A percentile compares a stretch with the other conserved stretches of the same genome.
Evolutionary conservation across 2,329 filamentous ascomycete genomes (phyloP).

Genomic region (Colletotrichum caudatum): DNA sequence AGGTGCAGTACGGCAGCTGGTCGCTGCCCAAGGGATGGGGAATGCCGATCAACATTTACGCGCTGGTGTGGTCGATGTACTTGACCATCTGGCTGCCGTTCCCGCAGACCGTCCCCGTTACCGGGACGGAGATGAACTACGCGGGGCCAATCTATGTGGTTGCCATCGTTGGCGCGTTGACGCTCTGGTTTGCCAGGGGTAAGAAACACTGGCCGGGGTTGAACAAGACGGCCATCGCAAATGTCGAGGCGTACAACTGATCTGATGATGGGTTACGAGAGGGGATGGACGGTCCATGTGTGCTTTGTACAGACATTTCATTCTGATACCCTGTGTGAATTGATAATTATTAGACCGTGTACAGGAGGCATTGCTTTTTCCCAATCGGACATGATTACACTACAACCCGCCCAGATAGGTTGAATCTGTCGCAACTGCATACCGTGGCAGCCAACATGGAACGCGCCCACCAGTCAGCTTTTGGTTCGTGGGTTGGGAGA

Average conservation of each 20-base stretch:
- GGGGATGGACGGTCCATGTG: not conserved
- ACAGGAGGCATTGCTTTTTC: not conserved
- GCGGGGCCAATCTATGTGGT: conserved; percentile 34
- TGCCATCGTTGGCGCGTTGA: conserved; percentile 26
- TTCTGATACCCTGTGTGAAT: not conserved
- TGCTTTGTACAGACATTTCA: not conserved
- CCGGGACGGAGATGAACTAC: conserved; percentile 38
- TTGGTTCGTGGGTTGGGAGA: too few relatives aligned
- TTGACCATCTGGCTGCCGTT: conserved; percentile 35
- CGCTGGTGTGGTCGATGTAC: conserved; percentile 36
- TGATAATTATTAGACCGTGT: not conserved
- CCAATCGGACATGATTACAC: not conserved
- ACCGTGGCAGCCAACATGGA: not conserved
- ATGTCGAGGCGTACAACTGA: conserved; percentile 28
- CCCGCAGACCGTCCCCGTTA: conserved; percentile 35
- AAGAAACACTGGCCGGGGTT: conserved; percentile 38
- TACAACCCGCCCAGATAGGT: not conserved
- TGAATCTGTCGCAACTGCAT: not conserved
- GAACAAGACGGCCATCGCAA: conserved; percentile 35
- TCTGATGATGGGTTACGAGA: not conserved
- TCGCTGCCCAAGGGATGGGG: conserved; percentile 33
- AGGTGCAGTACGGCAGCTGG: conserved; percentile 36
- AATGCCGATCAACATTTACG: conserved; percentile 31
- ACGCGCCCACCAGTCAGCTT: not conserved
- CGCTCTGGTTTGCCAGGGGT: conserved; percentile 34